Conservation (phyloP, 1,139 yeast genomes). For the Debaryomycetaceae sp. region DNA sequence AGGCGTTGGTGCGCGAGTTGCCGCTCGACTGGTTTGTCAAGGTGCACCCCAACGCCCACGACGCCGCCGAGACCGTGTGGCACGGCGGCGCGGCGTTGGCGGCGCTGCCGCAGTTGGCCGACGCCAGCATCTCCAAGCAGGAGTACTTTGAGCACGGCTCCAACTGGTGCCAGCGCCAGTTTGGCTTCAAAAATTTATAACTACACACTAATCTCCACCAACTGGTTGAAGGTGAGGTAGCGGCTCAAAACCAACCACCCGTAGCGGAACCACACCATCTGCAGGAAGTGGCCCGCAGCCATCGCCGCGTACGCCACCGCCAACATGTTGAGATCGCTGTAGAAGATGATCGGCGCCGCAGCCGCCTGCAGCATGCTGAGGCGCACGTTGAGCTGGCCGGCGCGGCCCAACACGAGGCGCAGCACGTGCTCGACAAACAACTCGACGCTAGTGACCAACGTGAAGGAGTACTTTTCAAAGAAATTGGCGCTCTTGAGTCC, state of each 20-base stretch:
- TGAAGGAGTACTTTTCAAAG: conserved; percentile 49
- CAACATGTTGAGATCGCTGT: conserved; percentile 54
- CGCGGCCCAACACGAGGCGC: conserved; percentile 25
- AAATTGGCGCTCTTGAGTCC: conserved; percentile 44
- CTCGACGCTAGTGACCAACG: conserved; percentile 45
- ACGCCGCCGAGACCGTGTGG: conserved; percentile 33
- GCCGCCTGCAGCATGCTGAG: conserved; percentile 39
- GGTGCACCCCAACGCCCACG: conserved; percentile 23
- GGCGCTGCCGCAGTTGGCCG: conserved; percentile 45
- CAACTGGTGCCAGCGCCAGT: conserved; percentile 72
- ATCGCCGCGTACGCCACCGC: conserved; percentile 66
- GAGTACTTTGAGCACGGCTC: conserved; percentile 87
- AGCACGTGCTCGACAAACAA: conserved; percentile 32
- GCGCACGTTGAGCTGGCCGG: conserved; percentile 36
- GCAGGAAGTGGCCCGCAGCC: conserved; percentile 80
- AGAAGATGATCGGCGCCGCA: conserved; percentile 31
- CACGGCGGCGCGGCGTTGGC: conserved; percentile 48
- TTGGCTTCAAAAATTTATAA: conserved; percentile 54
- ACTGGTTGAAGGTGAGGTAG: conserved; percentile 71
- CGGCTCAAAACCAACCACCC: conserved; percentile 80
- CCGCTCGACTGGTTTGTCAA: conserved; percentile 66
- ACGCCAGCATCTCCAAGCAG: conserved; percentile 61
- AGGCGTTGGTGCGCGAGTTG: conserved; percentile 60
- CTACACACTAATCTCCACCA: conserved; percentile 21
- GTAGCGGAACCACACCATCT: conserved; percentile 94